Percentiles rank a stretch among this genome's conserved stretches.
phyloP scores from a whole-genome alignment of 441 rosid species.

The Gossypium schwendimanii region DNA sequence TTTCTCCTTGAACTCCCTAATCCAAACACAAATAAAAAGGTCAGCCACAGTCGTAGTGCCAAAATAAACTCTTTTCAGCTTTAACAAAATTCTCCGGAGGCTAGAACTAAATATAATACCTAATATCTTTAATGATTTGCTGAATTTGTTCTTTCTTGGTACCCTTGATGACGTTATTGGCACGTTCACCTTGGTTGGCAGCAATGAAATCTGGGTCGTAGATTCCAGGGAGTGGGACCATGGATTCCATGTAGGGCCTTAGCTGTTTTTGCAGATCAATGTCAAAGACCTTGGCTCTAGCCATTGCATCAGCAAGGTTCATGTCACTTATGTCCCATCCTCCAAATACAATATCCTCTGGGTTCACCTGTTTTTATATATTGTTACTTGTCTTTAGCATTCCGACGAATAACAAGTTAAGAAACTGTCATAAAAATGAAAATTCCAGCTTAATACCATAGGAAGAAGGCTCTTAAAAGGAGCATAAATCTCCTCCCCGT shows the following conservation, averaged over 20 bases:
- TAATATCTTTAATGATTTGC: constrained; percentile 69
- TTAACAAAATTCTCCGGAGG: background rate
- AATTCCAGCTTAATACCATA: constrained; percentile 38
- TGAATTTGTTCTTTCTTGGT: constrained; percentile 79
- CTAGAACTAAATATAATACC: constrained; percentile 28
- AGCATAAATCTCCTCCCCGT: constrained; percentile 95
- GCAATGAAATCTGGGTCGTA: constrained; percentile 87
- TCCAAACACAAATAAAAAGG: constrained; percentile 5
- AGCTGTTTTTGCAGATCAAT: constrained; percentile 88
- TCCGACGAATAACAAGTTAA: background rate
- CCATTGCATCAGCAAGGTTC: constrained; percentile 97
- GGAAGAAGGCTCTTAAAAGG: constrained; percentile 96
- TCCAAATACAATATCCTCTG: constrained; percentile 81
- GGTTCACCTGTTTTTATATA: constrained; percentile 52
- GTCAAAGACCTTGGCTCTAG: constrained; percentile 78
- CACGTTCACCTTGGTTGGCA: constrained; percentile 91
- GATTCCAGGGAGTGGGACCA: constrained; percentile 90
- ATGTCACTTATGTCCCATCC: constrained; percentile 97
- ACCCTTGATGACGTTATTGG: constrained; percentile 72
- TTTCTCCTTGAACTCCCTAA: constrained; percentile 81
- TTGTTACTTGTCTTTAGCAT: background rate
- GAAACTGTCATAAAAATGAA: background rate
- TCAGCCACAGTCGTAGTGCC: background rate
- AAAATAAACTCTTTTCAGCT: background rate
- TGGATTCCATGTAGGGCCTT: constrained; percentile 87